Evolutionary conservation across 352 stramenopile genomes (phyloP), one percentile per base, ranked within the genome.

Genomic region (Pythium brachiatum): DNA sequence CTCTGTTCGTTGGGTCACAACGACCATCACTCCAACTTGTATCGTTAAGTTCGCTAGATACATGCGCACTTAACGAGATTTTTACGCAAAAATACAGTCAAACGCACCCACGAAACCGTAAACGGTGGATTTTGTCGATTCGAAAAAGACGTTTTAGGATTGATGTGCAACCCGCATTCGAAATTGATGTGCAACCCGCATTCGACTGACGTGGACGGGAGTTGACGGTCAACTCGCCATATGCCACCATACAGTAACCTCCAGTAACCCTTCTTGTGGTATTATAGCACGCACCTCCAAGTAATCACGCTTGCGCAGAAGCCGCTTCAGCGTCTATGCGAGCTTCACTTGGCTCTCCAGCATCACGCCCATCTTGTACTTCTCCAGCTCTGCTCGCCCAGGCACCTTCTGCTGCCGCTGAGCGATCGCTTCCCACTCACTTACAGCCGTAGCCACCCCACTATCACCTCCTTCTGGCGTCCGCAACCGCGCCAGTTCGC

Each of bases 351-450:
- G 61, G 27, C 53, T 63, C 29, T 57, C 32, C 8, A 68, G 44
- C 36, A 57, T 52, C 16, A 1, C 27, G 15, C 61, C 53, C 25
- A 68, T 53, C 38, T 57, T 58, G 29, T 53, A 7, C 29, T 68
- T 68, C 47, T 68, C 61, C 16, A 53, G 11, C 27, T 68, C 61
- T 27, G 61, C 34, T 25, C 31, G 21, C 16, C 59, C 36, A 0
- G 46, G 32, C 44, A 34, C 36, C 0, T 25, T 18, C 20, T 41
- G 44, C 32, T 68, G 61, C 2, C 61, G 53, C 44, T n/a, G 1
- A 18, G 61, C 61, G 29, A 63, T 59, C n/a, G 34, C 26, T 31
- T 62, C 29, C 61, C 61, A 68, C 23, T 58, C 61, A 7, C 38
- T 34, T 3, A 12, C 47, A 18, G 4, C 25, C 8, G 3, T 52